Conservation (phyloP, 306 rosid genomes). For the Ochetophila trinervis region DNA sequence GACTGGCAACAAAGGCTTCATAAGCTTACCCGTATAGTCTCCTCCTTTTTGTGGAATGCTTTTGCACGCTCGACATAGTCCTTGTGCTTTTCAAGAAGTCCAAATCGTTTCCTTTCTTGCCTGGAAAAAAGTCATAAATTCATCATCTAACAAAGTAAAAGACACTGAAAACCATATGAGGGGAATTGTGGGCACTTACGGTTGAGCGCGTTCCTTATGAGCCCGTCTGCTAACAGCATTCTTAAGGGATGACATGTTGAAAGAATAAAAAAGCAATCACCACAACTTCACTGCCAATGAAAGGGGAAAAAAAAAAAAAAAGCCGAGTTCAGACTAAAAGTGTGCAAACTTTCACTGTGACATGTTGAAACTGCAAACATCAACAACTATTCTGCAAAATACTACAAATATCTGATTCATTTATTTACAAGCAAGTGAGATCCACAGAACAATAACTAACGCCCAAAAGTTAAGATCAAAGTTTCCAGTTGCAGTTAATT, state of each 20-base stretch:
- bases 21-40: constrained; percentile 48
- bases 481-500: too few species aligned
- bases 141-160: constrained; percentile 1
- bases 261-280: neutral
- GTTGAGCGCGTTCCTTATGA: constrained; percentile 82
- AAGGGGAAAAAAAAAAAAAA: neutral
- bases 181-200: constrained; percentile 39
- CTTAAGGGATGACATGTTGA: constrained; percentile 66
- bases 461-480: too few species aligned
- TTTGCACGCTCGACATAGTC: constrained; percentile 82
- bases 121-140: constrained; percentile 28
- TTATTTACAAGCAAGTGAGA: too few species aligned
- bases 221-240: constrained; percentile 68
- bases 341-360: neutral
- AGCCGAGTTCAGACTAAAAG: neutral
- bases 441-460: too few species aligned
- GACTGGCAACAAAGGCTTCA: neutral
- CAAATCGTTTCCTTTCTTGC: constrained; percentile 62
- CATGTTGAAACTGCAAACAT: too few species aligned
- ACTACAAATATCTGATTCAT: too few species aligned
- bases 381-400: too few species aligned
- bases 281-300: constrained; percentile 12
- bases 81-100: constrained; percentile 81
- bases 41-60: constrained; percentile 65
- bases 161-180: neutral